Base-by-base conservation (phyloP, 345 rosid genomes). In the Moricandia moricandioides region DNA sequence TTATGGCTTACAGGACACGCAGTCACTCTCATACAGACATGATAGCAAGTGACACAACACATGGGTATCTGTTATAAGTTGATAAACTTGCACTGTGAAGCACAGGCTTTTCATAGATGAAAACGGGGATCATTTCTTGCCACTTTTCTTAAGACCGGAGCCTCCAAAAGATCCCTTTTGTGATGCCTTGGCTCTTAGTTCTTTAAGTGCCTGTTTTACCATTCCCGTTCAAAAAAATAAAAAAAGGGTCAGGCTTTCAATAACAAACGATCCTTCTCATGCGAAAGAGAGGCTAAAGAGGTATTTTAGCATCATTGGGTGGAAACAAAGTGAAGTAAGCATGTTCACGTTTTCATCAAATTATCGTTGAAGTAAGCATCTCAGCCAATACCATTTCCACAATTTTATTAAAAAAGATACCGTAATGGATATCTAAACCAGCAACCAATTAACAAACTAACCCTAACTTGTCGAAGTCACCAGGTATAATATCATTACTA, bases 71-170 rank as follows among this genome's bases (percentile, higher is more conserved):
- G 70, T 70, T 56, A 10, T 0, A 56, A 12, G 4, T 43, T 70
- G 62, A 70, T 62, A 77, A 70, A 45, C 61, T 27, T 40, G 65
- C 59, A 70, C 56, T 63, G 47, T 63, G 45, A 60, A 33, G 5
- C 10, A 43, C 62, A 33, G 18, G 27, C 58, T 62, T 33, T 7
- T 56, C 26, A 78, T 40, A 54, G 58, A 47, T 69, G 21, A 54
- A 49, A 51, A 27, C 60, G 3, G 47, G 24, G 24, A 64, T 77
- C 56, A 77, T 83, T 93, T 93, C 90, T 93, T 93, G 64, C 97
- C 94, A 12, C 97, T 93, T 86, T 89, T 91, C 90, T 89, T 91
- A 31, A 93, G 97, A 26, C 97, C 98, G 35, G 97, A 8, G 60
- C 98, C 97, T 81, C 98, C 97, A 27, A 91, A 65, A 5, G 87